These are phyloP conservation scores for Chaetoceros muelleri DNA, from an alignment of 108 stramenopile genomes.

Conservation along the genomic window DNA sequence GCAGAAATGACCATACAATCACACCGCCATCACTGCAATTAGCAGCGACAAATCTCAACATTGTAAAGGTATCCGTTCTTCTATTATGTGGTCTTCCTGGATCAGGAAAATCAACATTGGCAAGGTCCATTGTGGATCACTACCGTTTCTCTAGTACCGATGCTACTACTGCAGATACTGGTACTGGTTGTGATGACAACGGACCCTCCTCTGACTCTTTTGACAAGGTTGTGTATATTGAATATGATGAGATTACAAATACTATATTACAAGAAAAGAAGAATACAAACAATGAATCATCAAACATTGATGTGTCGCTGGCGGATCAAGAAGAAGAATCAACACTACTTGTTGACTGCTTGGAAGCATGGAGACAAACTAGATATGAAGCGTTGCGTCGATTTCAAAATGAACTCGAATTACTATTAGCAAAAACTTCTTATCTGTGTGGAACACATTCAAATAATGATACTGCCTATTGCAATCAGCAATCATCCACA, in stretches of 20 bases:
- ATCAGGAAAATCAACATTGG: slow-evolving; percentile 56
- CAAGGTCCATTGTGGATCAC: slow-evolving; percentile 7
- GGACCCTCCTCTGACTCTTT: not conserved
- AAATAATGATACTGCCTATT: not conserved
- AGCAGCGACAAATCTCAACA: too few relatives aligned
- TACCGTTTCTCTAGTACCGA: not conserved
- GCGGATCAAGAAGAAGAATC: too few relatives aligned
- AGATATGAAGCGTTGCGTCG: slow-evolving; percentile 31
- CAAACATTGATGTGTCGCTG: too few relatives aligned
- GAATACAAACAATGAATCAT: not conserved
- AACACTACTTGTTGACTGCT: slow-evolving; percentile 10
- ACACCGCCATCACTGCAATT: too few relatives aligned
- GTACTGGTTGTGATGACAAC: not conserved
- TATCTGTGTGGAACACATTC: not conserved
- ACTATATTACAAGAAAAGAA: slow-evolving; percentile 5
- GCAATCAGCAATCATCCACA: not conserved
- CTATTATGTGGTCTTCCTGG: slow-evolving; percentile 46
- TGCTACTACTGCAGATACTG: not conserved
- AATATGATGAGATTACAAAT: slow-evolving; percentile 44
- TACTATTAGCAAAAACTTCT: slow-evolving; percentile 7
- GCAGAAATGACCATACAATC: too few relatives aligned
- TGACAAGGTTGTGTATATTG: slow-evolving; percentile 26
- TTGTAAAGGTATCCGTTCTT: too few relatives aligned
- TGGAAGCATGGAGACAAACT: slow-evolving; percentile 57
- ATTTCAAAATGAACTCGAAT: slow-evolving; percentile 25